These are phyloP conservation scores for Jatropha multifida DNA, from an alignment of 441 rosid genomes.

Conservation along the genomic window DNA sequence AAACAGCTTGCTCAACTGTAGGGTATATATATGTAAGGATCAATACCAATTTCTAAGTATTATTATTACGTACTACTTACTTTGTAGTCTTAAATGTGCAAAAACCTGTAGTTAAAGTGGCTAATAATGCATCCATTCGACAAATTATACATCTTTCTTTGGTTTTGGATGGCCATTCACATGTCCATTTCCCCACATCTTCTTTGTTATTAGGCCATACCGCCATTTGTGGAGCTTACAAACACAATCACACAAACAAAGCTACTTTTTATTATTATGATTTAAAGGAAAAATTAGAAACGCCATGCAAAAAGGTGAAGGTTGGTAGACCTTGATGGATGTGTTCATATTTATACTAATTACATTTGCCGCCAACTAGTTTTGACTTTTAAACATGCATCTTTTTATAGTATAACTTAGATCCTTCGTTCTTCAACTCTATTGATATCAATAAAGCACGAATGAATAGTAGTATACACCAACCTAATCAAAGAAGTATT, in stretches of 20 bases:
- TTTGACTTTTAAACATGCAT: slow-evolving; percentile 3
- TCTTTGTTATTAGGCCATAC: background rate
- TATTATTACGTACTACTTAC: too few relatives aligned
- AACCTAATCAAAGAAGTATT: too few relatives aligned
- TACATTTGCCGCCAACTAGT: slow-evolving; percentile 18
- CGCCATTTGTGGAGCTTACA: background rate
- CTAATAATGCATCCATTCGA: too few relatives aligned
- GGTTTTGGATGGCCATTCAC: background rate
- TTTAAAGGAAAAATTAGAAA: background rate
- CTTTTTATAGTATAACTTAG: background rate
- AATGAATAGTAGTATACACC: too few relatives aligned
- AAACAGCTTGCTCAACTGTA: slow-evolving; percentile 39
- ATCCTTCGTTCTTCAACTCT: too few relatives aligned
- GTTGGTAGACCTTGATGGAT: slow-evolving; percentile 5
- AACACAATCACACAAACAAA: background rate
- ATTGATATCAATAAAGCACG: too few relatives aligned
- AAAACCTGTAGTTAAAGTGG: too few relatives aligned
- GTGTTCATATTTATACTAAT: background rate
- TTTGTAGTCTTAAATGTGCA: too few relatives aligned
- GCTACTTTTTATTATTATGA: background rate
- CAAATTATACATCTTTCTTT: too few relatives aligned
- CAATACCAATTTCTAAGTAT: too few relatives aligned
- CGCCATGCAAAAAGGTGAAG: background rate
- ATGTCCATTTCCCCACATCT: background rate
- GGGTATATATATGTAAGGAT: background rate